Evolutionary conservation across 805 yeast genomes (phyloP).

Genomic region (Ogataea dorogensis): DNA sequence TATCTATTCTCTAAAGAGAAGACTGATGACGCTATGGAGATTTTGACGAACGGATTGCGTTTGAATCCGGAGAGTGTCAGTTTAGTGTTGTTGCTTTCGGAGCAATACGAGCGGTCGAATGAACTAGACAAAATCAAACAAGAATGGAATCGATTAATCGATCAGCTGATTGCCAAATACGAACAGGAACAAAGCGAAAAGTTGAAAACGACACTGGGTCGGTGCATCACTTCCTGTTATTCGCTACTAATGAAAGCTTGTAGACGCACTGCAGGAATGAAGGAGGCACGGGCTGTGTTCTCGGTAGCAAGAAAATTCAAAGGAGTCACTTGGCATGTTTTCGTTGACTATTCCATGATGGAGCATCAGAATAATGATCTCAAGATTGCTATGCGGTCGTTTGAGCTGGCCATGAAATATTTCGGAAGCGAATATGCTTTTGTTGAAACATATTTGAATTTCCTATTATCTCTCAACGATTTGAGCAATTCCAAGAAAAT

Average conservation of each 20-base stretch:
- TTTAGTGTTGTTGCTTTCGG: slow-evolving; percentile 65
- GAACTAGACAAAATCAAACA: slow-evolving; percentile 49
- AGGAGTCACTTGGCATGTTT: slow-evolving; percentile 71
- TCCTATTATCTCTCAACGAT: slow-evolving; percentile 65
- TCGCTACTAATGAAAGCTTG: slow-evolving; percentile 67
- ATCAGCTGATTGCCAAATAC: slow-evolving; percentile 41
- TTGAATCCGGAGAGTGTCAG: slow-evolving; percentile 72
- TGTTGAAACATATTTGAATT: slow-evolving; percentile 67
- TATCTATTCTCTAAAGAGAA: slow-evolving; percentile 21
- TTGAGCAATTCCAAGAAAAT: slow-evolving; percentile 72
- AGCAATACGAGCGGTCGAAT: slow-evolving; percentile 59
- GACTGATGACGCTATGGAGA: slow-evolving; percentile 33
- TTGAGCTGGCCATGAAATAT: slow-evolving; percentile 72
- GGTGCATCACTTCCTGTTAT: slow-evolving; percentile 62
- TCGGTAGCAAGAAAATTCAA: slow-evolving; percentile 63
- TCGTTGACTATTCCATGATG: slow-evolving; percentile 75
- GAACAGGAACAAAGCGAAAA: slow-evolving; percentile 21
- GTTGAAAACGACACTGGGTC: slow-evolving; percentile 15
- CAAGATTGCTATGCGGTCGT: slow-evolving; percentile 70
- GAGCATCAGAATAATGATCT: slow-evolving; percentile 69
- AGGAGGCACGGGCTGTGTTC: slow-evolving; percentile 70
- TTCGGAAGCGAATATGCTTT: slow-evolving; percentile 54
- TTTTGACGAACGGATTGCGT: slow-evolving; percentile 52
- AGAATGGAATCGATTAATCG: slow-evolving; percentile 51
- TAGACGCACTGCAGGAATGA: slow-evolving; percentile 48